These are phyloP conservation scores for Phalaenopsis hybrid DNA, from an alignment of 116 monocot species.

Conservation along the genomic window DNA sequence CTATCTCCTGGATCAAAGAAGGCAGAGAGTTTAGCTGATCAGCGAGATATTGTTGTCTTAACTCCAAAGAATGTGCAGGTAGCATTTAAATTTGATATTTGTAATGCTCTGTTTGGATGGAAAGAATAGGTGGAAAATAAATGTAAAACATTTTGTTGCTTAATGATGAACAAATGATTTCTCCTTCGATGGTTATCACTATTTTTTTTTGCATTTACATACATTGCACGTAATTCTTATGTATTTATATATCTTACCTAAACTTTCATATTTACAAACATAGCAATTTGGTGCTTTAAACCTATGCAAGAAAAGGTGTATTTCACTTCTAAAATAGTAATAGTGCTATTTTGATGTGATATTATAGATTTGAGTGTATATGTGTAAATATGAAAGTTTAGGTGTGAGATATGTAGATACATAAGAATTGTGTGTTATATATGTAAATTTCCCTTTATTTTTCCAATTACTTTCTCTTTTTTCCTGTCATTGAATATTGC, in stretches of 20 bases:
- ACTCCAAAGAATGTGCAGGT: conserved; percentile 99
- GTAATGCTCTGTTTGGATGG: neutral
- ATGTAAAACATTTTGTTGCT: neutral
- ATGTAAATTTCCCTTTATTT: neutral
- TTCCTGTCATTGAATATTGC: neutral
- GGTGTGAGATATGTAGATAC: too few species aligned
- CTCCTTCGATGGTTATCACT: neutral
- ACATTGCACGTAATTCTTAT: too few species aligned
- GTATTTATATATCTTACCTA: too few species aligned
- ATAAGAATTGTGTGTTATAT: too few species aligned
- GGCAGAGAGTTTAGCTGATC: conserved; percentile 61
- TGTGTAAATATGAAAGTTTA: too few species aligned
- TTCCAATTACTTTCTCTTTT: neutral
- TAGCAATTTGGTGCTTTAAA: too few species aligned
- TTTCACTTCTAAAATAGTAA: too few species aligned
- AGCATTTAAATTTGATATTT: neutral
- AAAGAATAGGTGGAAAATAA: neutral
- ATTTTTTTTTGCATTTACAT: too few species aligned
- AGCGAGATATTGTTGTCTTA: conserved; percentile 74
- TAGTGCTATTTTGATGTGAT: too few species aligned
- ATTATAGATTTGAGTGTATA: too few species aligned
- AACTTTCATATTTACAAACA: too few species aligned
- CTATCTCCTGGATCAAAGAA: conserved; percentile 73
- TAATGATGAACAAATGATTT: neutral
- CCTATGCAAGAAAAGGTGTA: too few species aligned